Percentiles rank a stretch among this genome's conserved stretches.
Conservation (phyloP, 75 land plant genomes). For the Picea glauca region DNA sequence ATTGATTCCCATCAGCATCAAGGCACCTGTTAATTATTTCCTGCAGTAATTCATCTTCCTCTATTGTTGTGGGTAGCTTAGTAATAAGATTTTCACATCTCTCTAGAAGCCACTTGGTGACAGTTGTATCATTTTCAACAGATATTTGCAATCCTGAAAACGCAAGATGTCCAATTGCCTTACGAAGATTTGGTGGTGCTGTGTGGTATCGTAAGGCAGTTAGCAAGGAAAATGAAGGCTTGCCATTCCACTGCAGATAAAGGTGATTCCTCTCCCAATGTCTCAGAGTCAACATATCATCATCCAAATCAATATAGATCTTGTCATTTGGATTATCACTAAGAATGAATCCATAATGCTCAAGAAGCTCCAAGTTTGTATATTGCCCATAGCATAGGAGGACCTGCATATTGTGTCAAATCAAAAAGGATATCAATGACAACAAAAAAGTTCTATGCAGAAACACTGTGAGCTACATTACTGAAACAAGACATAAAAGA, state of each 20-base stretch:
- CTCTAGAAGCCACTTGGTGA: conserved; percentile 49
- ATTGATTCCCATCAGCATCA: not conserved
- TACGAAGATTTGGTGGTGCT: conserved; percentile 45
- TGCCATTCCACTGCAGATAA: conserved; percentile 65
- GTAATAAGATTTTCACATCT: conserved; percentile 41
- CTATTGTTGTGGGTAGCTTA: conserved; percentile 43
- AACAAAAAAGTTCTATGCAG: too few species aligned
- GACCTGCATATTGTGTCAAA: conserved; percentile 43
- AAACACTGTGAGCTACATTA: too few species aligned
- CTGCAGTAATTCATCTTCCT: conserved; percentile 42
- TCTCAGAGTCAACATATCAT: conserved; percentile 11
- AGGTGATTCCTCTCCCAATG: conserved; percentile 37
- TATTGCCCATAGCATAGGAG: conserved; percentile 86
- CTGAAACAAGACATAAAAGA: too few species aligned
- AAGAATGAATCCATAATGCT: conserved; percentile 92
- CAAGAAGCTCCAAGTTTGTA: conserved; percentile 91
- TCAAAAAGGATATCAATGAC: too few species aligned
- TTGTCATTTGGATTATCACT: conserved; percentile 79
- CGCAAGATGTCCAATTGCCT: conserved; percentile 48
- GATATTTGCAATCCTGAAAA: conserved; percentile 62
- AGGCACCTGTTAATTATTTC: conserved; percentile 23
- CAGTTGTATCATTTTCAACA: conserved; percentile 44
- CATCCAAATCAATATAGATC: conserved; percentile 44
- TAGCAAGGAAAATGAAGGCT: conserved; percentile 78
- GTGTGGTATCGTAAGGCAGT: conserved; percentile 62